Evolutionary conservation across 208 protist genomes (phyloP), one percentile per base, ranked within the genome.

Genomic region (Leishmania tarentolae): DNA sequence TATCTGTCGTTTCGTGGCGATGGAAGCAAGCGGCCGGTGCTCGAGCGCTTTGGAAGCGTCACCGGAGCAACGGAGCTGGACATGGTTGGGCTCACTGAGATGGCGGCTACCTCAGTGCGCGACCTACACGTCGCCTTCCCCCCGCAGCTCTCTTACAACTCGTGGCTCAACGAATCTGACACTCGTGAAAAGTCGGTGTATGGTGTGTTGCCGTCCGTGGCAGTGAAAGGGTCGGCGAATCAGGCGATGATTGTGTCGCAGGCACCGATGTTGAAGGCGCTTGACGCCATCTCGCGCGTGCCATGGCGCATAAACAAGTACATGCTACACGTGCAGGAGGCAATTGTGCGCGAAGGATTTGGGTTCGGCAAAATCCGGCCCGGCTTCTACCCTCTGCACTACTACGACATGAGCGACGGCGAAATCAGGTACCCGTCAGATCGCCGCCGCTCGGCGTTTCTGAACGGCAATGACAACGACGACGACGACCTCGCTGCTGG

Each of bases 281-380:
- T 97, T 35, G 95, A 98, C 81, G 93, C 92, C 63, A 96, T 98
- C 83, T 97, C 93, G 7, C 91, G 93, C 37, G 95, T 98, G 59
- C 93, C 93, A 77, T 98, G 95, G 94, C 93, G 95, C 73, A 97
- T 98, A 72, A 96, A 95, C 89, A 94, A 95, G 80, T 98, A 97
- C 83, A 97, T 98, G 89, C 89, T 98, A 31, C 95, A 98, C 84
- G 95, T 98, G 63, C 93, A 98, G 83, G 95, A 98, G 83, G 93
- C 94, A 2, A 96, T 98, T 80, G 92, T 98, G 78, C 91, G 91
- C 24, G 95, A 98, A 82, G 95, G 95, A n/a, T 98, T 94, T 73
- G 95, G 94, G 37, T 97, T 98, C 77, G 93, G 94, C 44, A 98
- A 98, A 77, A 95, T 98, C 65, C 87, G 91, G 35, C 92, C 95